Evolutionary conservation across 306 rosid species (phyloP), one percentile per base, ranked within the genome.

Genomic region (Leucaena leucocephala): DNA sequence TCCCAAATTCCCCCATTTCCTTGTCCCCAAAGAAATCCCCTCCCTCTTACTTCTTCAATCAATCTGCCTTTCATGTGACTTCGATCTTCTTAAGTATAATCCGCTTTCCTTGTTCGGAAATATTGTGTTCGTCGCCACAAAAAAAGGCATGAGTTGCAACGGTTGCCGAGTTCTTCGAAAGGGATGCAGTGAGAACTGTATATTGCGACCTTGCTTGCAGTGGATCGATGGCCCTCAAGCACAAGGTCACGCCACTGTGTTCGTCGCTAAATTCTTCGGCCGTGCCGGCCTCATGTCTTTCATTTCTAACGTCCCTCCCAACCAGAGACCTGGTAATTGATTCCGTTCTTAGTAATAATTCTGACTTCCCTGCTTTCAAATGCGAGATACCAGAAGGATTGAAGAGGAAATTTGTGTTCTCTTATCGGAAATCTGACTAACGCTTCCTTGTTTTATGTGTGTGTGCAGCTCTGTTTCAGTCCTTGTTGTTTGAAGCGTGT

Each of bases 281-380:
- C 98, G 98, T 2, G 98, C 98, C 16, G 98, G 97, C 38, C 98
- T 95, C 55, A 95, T 95, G 89, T 90, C 98, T 61, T 95, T 95
- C 83, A 89, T 95, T 78, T 91, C 98, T 65, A 95, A 96, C 85
- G 98, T 92, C 4, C 98, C 98, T 1, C 85, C 89, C 48, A 79
- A 91, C 16, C 98, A 92, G 35, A 72, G 98, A 76, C 97, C 98
- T 6, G 93, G 98, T 95, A 77, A 42, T 11, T 85, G 3, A 22
- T 22, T 59, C 65, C 34, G 0, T 33, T 27, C 3, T 2, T 49
- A 0, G 2, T 49, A 49, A 49, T 15, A 9, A 57, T 57, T 8
- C 1, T 36, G n/a, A 39, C 45, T 17, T 65, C 22, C 2, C 27
- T 16, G 22, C 70, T 62, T 14, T 13, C 3, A 27, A 27, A 61